Conservation (phyloP, 768 basidiomycete species). For the Grammothele lineata region DNA sequence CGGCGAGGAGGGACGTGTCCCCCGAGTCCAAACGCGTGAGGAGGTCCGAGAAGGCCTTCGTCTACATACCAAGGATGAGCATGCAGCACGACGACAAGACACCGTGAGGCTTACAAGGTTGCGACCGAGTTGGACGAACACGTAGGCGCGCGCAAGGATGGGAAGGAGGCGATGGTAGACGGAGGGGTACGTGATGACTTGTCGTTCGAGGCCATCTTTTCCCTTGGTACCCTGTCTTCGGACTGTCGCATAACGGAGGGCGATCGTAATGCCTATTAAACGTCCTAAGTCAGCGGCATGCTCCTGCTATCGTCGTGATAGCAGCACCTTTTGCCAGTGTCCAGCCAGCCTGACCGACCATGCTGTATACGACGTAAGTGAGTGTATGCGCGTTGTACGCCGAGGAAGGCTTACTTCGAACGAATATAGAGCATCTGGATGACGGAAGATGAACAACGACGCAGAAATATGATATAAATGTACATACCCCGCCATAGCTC, state of each 20-base stretch:
- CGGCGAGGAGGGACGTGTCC: slow-evolving; percentile 60
- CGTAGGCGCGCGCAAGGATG: slow-evolving; percentile 63
- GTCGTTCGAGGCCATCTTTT: slow-evolving; percentile 52
- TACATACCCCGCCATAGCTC: slow-evolving; percentile 68
- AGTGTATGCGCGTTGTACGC: background rate
- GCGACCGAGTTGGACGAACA: slow-evolving; percentile 60
- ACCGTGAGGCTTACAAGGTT: slow-evolving; percentile 44
- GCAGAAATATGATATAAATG: too few species aligned
- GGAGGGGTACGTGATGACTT: slow-evolving; percentile 70
- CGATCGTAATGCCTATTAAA: slow-evolving; percentile 48
- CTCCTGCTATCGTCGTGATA: background rate
- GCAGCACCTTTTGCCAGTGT: slow-evolving; percentile 55
- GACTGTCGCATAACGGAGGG: slow-evolving; percentile 70
- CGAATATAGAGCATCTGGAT: slow-evolving; percentile 71
- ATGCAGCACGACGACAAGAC: background rate
- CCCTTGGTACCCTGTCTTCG: slow-evolving; percentile 60
- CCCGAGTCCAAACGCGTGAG: slow-evolving; percentile 46
- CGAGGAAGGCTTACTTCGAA: slow-evolving; percentile 42
- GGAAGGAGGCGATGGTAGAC: slow-evolving; percentile 71
- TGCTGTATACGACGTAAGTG: slow-evolving; percentile 34
- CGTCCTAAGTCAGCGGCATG: background rate
- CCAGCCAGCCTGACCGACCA: slow-evolving; percentile 63
- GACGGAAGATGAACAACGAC: too few species aligned
- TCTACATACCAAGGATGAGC: slow-evolving; percentile 34
- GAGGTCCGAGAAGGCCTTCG: slow-evolving; percentile 46